Percentiles rank a stretch among this genome's conserved stretches.
Evolutionary conservation across 306 rosid species (phyloP).

Genomic region (Myrica gale): DNA sequence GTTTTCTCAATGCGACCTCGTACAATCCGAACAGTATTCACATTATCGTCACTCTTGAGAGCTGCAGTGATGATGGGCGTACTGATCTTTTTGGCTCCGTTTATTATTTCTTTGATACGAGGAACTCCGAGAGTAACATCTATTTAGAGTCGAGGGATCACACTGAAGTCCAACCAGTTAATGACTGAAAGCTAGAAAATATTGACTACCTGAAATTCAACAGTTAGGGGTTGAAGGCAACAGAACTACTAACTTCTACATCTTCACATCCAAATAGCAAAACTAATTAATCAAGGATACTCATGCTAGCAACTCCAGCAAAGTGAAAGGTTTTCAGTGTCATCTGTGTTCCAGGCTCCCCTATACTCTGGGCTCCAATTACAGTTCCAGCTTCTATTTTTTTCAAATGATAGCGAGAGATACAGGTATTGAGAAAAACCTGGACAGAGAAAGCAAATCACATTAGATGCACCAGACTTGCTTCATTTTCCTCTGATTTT

Average conservation of each 20-base stretch:
- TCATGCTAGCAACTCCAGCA: conserved; percentile 99
- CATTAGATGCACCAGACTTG: neutral
- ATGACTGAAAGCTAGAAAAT: neutral
- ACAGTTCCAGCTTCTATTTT: conserved; percentile 90
- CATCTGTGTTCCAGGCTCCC: conserved; percentile 99
- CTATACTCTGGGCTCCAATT: conserved; percentile 96
- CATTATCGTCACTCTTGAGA: conserved; percentile 56
- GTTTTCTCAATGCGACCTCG: conserved; percentile 92
- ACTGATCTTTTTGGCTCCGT: conserved; percentile 68
- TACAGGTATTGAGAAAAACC: conserved; percentile 83
- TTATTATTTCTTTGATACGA: conserved; percentile 90
- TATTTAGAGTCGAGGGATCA: conserved; percentile 51
- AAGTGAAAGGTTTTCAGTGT: conserved; percentile 92
- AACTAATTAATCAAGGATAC: conserved; percentile 63
- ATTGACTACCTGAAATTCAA: conserved; percentile 30
- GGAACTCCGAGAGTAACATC: conserved; percentile 95
- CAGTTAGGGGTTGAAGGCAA: conserved; percentile 10
- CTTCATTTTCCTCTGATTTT: neutral
- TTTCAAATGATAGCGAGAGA: conserved; percentile 72
- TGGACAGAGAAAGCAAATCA: conserved; percentile 24
- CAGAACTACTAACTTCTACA: neutral
- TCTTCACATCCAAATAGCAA: conserved; percentile 3
- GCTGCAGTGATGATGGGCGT: conserved; percentile 85
- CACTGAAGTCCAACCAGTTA: conserved; percentile 30
- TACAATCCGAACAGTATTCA: conserved; percentile 59